These are phyloP conservation scores for Aaosphaeria arxii DNA, from an alignment of 2,329 filamentous ascomycete genomes.

Conservation along the genomic window DNA sequence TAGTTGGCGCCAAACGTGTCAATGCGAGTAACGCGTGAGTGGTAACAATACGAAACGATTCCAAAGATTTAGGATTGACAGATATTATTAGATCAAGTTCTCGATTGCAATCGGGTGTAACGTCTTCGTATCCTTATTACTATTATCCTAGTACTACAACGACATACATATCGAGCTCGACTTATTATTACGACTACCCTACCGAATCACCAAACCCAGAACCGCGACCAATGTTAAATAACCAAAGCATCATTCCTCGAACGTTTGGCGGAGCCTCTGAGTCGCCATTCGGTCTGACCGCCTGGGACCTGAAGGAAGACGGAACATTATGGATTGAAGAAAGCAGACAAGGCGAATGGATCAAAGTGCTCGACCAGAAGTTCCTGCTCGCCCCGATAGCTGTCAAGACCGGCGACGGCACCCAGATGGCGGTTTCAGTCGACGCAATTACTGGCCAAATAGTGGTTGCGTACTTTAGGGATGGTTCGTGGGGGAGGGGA, in stretches of 20 bases:
- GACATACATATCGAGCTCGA: background rate
- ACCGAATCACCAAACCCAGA: background rate
- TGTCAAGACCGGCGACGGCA: slow-evolving; percentile 1
- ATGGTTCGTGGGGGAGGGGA: slow-evolving; percentile 1
- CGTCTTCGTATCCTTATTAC: too few relatives aligned
- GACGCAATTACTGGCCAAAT: slow-evolving; percentile 4
- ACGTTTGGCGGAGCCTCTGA: background rate
- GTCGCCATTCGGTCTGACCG: background rate
- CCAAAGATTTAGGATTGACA: background rate
- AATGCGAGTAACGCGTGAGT: background rate
- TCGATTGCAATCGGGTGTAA: too few relatives aligned
- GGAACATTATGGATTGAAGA: too few relatives aligned
- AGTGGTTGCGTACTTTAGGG: slow-evolving; percentile 5
- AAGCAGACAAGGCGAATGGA: slow-evolving; percentile 1
- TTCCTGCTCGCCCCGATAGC: slow-evolving; percentile 7
- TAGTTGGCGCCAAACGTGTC: background rate
- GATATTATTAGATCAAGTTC: background rate
- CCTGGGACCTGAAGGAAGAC: background rate
- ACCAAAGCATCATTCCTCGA: background rate
- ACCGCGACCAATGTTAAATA: background rate
- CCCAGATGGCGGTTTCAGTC: slow-evolving; percentile 7
- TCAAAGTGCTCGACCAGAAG: slow-evolving; percentile 1
- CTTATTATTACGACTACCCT: background rate
- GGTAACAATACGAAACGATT: background rate
- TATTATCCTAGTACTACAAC: too few relatives aligned